phyloP scores from a whole-genome alignment of 768 basidiomycete species.

The Suillus tomentosus region DNA sequence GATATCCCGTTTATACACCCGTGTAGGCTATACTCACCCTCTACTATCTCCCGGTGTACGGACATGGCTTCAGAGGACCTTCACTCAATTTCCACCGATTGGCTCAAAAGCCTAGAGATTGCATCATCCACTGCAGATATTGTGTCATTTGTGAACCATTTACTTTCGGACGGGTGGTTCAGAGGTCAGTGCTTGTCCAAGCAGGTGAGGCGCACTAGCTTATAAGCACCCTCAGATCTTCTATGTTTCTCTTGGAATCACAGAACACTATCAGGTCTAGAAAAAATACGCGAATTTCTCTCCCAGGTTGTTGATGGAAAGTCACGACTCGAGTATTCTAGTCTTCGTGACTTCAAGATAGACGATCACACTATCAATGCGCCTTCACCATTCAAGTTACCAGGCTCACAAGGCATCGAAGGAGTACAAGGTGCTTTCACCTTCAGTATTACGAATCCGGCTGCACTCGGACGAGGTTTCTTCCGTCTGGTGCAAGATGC shows the following conservation, averaged over 20 bases:
- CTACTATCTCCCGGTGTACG: background rate
- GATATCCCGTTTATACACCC: too few species aligned
- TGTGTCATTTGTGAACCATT: background rate
- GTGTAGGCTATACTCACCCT: background rate
- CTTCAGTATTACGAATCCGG: background rate
- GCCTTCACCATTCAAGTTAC: conserved; percentile 1
- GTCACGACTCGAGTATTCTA: conserved; percentile 1
- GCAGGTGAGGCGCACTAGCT: background rate
- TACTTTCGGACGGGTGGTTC: conserved; percentile 2
- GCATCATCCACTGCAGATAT: background rate
- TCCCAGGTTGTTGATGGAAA: background rate
- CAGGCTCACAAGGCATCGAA: conserved; percentile 2
- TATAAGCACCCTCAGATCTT: background rate
- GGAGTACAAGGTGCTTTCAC: conserved; percentile 2
- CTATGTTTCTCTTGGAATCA: conserved; percentile 5
- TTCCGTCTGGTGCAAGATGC: conserved; percentile 50
- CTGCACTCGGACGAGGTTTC: conserved; percentile 36
- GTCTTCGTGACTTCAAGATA: conserved; percentile 3
- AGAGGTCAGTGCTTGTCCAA: conserved; percentile 2
- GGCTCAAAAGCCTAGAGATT: background rate
- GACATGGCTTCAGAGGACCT: background rate
- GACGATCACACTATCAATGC: conserved; percentile 1
- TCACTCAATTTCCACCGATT: background rate
- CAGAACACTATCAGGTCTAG: background rate
- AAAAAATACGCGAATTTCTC: background rate